Evolutionary conservation across 768 basidiomycete species (phyloP), one percentile per base, ranked within the genome.

Genomic region (Psilocybe cyanescens): DNA sequence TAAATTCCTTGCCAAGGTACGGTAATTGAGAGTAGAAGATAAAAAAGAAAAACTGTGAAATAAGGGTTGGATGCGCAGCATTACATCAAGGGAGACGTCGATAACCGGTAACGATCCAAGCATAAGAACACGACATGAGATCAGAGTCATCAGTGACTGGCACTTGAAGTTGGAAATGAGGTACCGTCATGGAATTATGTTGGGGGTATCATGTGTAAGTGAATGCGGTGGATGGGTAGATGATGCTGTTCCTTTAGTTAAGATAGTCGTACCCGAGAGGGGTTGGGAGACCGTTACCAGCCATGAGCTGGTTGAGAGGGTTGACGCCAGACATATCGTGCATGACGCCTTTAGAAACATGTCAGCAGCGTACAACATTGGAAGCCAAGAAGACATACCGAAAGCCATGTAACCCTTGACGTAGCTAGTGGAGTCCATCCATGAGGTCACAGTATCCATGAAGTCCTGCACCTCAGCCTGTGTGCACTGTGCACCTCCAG

Each of bases 261-360:
- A 89, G 77, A 79, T 86, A 88, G 35, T 61, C 55, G 12, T 69
- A 59, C 33, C 82, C 91, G 30, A 93, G 83, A 0, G 62, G 65
- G 19, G 78, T 90, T 28, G 87, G 88, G 29, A 66, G 47, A 41
- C 82, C 82, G 55, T 76, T 71, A 28, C 60, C 24, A 17, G 60
- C 70, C 75, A 92, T 78, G 44, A 94, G 77, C 35, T 74, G 66
- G 70, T 92, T 87, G 31, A 71, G 67, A 8, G 69, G 60, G 75
- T 86, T 85, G 66, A 93, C 89, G 53, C 81, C 80, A 51, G 76
- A 73, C 78, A 88, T 76, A 62, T 85, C 72, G 41, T 77, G 68
- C 82, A 90, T 85, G 37, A 79, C 74, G 67, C 86, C 89, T 87
- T 54, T 2, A 49, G n/a, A 4, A 31, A 6, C 17, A 61, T 47